A percentile compares a stretch with the other conserved stretches of the same genome.
Evolutionary conservation across 2,329 filamentous ascomycete species (phyloP).

Genomic region (Tolypocladium tropicale): DNA sequence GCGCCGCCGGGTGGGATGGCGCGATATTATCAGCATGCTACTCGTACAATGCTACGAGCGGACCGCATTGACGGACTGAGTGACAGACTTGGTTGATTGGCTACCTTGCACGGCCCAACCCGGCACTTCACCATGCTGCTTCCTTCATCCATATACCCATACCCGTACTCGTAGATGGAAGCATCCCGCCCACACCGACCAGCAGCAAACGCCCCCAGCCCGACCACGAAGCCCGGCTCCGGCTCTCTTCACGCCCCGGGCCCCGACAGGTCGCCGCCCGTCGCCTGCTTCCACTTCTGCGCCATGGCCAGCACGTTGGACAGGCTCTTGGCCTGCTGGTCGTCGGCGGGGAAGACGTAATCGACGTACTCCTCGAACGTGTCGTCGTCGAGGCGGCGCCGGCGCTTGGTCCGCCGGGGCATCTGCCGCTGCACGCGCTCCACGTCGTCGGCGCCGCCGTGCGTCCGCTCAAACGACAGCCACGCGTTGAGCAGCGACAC

Average conservation of each 20-base stretch:
- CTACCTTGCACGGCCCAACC: no score
- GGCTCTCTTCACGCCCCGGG: not conserved
- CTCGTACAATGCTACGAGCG: not conserved
- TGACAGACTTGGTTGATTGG: no score
- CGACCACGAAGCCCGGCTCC: not conserved
- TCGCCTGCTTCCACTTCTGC: slow-evolving; percentile 69
- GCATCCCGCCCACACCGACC: not conserved
- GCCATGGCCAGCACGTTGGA: slow-evolving; percentile 78
- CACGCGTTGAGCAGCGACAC: slow-evolving; percentile 85
- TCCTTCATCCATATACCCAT: no score
- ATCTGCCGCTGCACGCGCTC: slow-evolving; percentile 85
- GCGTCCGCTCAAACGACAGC: slow-evolving; percentile 82
- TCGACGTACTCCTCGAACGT: slow-evolving; percentile 92
- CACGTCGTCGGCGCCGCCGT: slow-evolving; percentile 65
- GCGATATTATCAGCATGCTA: no score
- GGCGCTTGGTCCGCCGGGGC: slow-evolving; percentile 87
- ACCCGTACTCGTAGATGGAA: no score
- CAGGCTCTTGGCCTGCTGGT: slow-evolving; percentile 73
- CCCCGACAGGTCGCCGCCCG: slow-evolving; percentile 24
- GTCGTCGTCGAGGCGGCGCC: slow-evolving; percentile 84
- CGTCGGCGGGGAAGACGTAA: slow-evolving; percentile 93
- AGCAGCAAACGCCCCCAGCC: not conserved
- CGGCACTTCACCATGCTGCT: no score
- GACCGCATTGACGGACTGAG: not conserved
- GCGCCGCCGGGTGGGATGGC: no score